These are phyloP conservation scores for Pseudogymnoascus sp. DNA, from an alignment of 2,329 filamentous ascomycete genomes.

Conservation along the genomic window DNA sequence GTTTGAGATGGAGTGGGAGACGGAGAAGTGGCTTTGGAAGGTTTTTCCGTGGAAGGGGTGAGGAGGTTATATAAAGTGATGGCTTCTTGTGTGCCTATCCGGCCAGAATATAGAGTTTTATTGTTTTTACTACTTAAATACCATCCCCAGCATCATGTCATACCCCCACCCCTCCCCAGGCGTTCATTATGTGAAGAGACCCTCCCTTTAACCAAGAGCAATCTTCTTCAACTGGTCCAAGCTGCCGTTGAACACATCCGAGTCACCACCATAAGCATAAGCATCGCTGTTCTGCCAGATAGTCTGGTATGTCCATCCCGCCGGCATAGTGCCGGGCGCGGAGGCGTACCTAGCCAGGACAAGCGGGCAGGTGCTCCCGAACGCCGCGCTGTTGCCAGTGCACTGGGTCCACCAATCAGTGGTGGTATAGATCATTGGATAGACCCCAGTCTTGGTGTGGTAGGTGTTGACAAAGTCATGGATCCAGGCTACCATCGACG, in stretches of 20 bases:
- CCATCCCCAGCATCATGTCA: background rate
- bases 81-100: too few species aligned
- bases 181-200: background rate
- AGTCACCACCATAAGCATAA: conserved; percentile 43
- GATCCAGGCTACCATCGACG: conserved; percentile 45
- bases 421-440: conserved; percentile 45
- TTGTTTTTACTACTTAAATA: background rate
- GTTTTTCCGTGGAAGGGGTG: background rate
- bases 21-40: background rate
- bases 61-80: too few species aligned
- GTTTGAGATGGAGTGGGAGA: background rate
- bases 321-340: conserved; percentile 37
- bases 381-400: conserved; percentile 40
- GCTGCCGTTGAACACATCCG: conserved; percentile 42
- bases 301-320: conserved; percentile 43
- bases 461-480: conserved; percentile 44
- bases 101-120: too few species aligned
- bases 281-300: conserved; percentile 46
- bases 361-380: conserved; percentile 38
- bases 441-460: conserved; percentile 35
- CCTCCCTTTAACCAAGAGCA: conserved; percentile 19
- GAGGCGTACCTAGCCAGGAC: conserved; percentile 38
- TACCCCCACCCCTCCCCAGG: background rate
- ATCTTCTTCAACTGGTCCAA: conserved; percentile 28
- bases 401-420: conserved; percentile 45